Evolutionary conservation across 2,329 filamentous ascomycete genomes (phyloP), one percentile per base, ranked within the genome.

Genomic region (Periconia macrospinosa): DNA sequence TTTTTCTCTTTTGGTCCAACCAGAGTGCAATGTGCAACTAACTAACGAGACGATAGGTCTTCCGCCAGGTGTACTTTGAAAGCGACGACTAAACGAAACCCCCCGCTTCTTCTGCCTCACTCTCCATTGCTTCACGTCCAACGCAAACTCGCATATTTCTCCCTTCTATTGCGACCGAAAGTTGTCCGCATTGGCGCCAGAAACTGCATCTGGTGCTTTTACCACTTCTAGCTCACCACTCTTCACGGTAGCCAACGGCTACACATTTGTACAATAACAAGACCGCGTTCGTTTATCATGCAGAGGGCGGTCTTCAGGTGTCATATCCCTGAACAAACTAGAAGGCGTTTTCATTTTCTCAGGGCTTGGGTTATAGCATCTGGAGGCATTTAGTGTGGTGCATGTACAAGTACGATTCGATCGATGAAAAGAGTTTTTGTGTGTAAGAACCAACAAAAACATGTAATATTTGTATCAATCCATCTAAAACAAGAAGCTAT

Each of bases 11-110:
- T n/a, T n/a, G n/a, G 15, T 3, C 6, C 23, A 10, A n/a, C 11
- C 33, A n/a, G 11, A 3, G 3, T 37, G 8, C 8, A 15, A 19
- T 17, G 13, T 7, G 9, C 27, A 41, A 13, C 2, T 17, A 30
- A 41, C 59, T 65, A 47, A 65, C 41, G 11, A n/a, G 11, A 9
- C 27, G 42, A 2, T 42, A 66, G 62, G 45, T 66, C 19, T 57
- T 57, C 52, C 59, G 63, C 23, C 59, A 61, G 46, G 61, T 63
- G 9, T 59, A 58, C 50, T 66, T 64, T 45, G 61, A 66, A 51
- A 55, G 49, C 56, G 59, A 37, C 33, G 33, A 62, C 33, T 61
- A 62, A 45, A 51, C 49, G 42, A 49, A 18, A 6, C 20, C 35
- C 30, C n/a, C 30, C 15, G 20, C 41, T 35, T 33, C 33, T 7